A percentile compares a stretch with the other conserved stretches of the same genome.
Conservation (phyloP, 352 stramenopile genomes). For the Plasmopara muralis region DNA sequence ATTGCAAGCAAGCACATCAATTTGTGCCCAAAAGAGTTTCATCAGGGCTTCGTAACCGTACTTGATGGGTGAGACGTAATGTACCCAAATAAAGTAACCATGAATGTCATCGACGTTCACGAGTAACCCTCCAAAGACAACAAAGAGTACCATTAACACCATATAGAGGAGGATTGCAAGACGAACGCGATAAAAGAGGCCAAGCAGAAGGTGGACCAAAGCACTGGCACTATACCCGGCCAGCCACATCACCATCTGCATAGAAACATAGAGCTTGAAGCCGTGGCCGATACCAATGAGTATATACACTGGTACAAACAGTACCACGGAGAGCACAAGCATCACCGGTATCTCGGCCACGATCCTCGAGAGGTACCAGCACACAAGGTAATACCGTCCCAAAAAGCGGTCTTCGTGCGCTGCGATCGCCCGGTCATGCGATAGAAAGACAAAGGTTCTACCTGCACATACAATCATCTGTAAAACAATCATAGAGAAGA, state of each 20-base stretch:
- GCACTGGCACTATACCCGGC: slow-evolving; percentile 26
- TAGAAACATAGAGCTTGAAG: slow-evolving; percentile 40
- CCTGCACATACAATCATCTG: slow-evolving; percentile 29
- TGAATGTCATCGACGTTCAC: slow-evolving; percentile 41
- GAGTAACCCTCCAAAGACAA: slow-evolving; percentile 41
- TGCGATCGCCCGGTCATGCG: slow-evolving; percentile 23
- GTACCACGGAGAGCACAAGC: slow-evolving; percentile 33
- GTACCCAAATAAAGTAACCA: slow-evolving; percentile 49
- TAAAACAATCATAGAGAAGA: slow-evolving; percentile 37
- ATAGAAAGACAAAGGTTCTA: slow-evolving; percentile 28
- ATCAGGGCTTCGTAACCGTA: slow-evolving; percentile 34
- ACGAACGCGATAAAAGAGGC: slow-evolving; percentile 28
- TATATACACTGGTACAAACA: slow-evolving; percentile 38
- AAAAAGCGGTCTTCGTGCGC: slow-evolving; percentile 24
- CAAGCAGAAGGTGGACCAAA: slow-evolving; percentile 27
- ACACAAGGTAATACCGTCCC: slow-evolving; percentile 24
- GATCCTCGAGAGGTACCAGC: slow-evolving; percentile 19
- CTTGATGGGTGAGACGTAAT: slow-evolving; percentile 51
- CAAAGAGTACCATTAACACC: slow-evolving; percentile 25
- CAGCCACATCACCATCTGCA: slow-evolving; percentile 43
- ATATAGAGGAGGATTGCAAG: slow-evolving; percentile 26
- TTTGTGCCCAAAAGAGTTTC: slow-evolving; percentile 36
- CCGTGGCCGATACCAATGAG: slow-evolving; percentile 37
- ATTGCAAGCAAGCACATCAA: slow-evolving; percentile 19
- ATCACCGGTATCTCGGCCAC: slow-evolving; percentile 1